Evolutionary conservation across 148 eudicot species (phyloP), one percentile per base, ranked within the genome.

Genomic region (Fagopyrum homotropicum): DNA sequence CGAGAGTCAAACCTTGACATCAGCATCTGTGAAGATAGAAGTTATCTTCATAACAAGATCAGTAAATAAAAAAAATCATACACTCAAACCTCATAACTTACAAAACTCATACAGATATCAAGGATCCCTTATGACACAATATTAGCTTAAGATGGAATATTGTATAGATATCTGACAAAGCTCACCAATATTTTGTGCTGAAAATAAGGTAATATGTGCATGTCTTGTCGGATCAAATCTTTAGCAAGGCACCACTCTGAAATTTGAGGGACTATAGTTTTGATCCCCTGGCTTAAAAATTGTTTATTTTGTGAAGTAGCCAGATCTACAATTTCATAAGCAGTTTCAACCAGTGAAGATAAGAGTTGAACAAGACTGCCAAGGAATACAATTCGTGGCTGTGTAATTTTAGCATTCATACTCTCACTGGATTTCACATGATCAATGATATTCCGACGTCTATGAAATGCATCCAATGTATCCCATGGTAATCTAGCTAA

Each of bases 131-230:
- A 3, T 49, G 52, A 12, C 12, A 3, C 52, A 49, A 49, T 9
- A 12, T 49, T 49, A 8, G 40, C 40, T 35, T 35, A 35, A 35
- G 40, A 35, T 35, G 40, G 40, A 35, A 35, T 35, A 35, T 35
- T 35, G 40, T 35, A 35, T 35, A 35, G 40, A 35, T 35, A 35
- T 35, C 40, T 47, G 51, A 29, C 22, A 4, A 30, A 63, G 4
- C 82, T 54, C 90, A 94, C 98, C 98, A 90, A 79, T 69, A 87
- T 76, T 83, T 95, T 95, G 84, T 95, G 98, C 83, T 82, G 86
- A 66, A 95, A 81, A 82, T 90, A 95, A 72, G 81, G 85, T 81
- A 80, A 77, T 60, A 86, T 78, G 73, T 78, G 75, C 19, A 43
- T 5, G 49, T 78, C 46, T 40, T 72, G 60, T 46, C 9, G 69